phyloP scores from a whole-genome alignment of 2,329 filamentous ascomycete genomes.

The Aspergillus quadricinctus region DNA sequence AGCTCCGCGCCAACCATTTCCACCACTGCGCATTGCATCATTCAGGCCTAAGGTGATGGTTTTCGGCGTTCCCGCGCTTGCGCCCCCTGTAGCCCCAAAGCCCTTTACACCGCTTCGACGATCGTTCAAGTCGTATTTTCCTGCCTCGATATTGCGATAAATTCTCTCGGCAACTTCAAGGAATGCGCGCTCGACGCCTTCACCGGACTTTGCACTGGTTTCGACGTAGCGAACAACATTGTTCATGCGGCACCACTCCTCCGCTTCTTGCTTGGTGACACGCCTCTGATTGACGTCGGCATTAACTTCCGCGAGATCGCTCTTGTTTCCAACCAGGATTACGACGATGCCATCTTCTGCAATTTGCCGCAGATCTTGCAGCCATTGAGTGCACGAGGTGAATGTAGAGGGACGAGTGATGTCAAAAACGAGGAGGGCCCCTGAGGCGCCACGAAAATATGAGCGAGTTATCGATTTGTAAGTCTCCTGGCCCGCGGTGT shows the following conservation, averaged over 20 bases:
- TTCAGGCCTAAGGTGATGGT: conserved; percentile 45
- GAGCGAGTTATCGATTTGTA: conserved; percentile 95
- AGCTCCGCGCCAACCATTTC: conserved; percentile 31
- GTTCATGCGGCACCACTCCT: conserved; percentile 82
- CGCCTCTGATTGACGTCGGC: conserved; percentile 57
- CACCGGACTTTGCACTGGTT: conserved; percentile 91
- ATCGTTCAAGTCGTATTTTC: conserved; percentile 91
- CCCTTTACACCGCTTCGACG: conserved; percentile 85
- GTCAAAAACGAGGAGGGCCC: conserved; percentile 87
- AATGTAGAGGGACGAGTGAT: conserved; percentile 84
- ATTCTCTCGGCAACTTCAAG: conserved; percentile 91
- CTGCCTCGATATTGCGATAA: conserved; percentile 93
- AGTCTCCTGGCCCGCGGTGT: conserved; percentile 93
- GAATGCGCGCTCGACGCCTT: conserved; percentile 90
- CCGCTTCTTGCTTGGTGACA: conserved; percentile 76
- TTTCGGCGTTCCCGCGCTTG: conserved; percentile 31
- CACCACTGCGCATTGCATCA: conserved; percentile 43
- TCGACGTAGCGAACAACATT: conserved; percentile 91
- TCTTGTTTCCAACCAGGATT: conserved; percentile 92
- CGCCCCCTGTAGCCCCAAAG: conserved; percentile 39
- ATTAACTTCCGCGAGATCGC: conserved; percentile 63
- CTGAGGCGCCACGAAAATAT: conserved; percentile 80
- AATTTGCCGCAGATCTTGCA: conserved; percentile 88
- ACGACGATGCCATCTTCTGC: conserved; percentile 95
- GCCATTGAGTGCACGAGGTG: conserved; percentile 83